Conservation (phyloP, 306 rosid species). For the Dalbergia cultrata region DNA sequence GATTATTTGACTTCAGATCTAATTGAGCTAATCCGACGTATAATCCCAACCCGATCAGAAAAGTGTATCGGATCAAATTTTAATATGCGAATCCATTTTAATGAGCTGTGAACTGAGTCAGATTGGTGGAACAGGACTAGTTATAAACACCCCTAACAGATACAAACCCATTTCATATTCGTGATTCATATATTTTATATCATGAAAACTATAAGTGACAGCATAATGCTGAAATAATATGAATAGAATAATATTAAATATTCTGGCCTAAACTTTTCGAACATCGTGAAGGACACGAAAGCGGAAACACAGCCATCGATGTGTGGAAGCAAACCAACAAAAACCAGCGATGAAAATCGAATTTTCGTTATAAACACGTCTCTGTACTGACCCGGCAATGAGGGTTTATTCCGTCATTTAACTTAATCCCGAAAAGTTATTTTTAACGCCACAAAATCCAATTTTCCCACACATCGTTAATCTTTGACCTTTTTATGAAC, state of each 20-base stretch:
- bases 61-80: no score
- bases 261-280: background rate
- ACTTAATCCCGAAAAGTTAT: background rate
- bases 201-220: background rate
- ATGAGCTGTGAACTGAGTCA: no score
- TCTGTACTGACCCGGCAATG: background rate
- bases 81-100: no score
- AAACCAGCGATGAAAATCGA: background rate
- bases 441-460: background rate
- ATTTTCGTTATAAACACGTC: background rate
- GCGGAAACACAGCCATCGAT: background rate
- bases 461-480: background rate
- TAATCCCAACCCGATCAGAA: no score
- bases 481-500: background rate
- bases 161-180: no score
- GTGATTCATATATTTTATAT: no score
- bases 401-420: constrained; percentile 29
- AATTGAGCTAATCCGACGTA: no score
- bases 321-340: background rate
- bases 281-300: background rate
- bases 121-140: no score
- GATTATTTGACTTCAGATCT: no score
- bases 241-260: background rate
- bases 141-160: no score
- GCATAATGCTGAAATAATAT: background rate